These are phyloP conservation scores for Pulveroboletus ridleyi DNA, from an alignment of 1,284 basidiomycete species.

Conservation along the genomic window DNA sequence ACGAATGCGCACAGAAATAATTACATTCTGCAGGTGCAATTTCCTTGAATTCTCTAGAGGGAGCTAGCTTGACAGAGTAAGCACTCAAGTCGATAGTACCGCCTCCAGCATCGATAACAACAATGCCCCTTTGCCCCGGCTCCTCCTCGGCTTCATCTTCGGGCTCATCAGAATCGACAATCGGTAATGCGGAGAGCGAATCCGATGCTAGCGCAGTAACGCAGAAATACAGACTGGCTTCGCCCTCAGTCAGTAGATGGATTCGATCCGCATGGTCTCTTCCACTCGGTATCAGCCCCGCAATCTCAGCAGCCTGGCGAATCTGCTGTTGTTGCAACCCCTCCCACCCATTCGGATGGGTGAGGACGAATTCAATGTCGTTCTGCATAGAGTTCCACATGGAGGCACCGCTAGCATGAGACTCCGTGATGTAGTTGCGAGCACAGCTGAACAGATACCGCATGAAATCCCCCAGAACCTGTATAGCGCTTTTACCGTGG, in stretches of 20 bases:
- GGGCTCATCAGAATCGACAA: conserved; percentile 16
- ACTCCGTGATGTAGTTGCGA: conserved; percentile 51
- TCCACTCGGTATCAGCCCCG: conserved; percentile 36
- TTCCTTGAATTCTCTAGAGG: conserved; percentile 42
- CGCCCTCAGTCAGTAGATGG: conserved; percentile 55
- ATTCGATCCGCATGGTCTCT: conserved; percentile 38
- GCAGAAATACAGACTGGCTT: conserved; percentile 55
- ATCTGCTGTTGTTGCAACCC: conserved; percentile 46
- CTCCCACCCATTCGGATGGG: conserved; percentile 53
- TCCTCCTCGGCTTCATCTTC: conserved; percentile 23
- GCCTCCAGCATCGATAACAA: conserved; percentile 59
- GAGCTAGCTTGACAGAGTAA: conserved; percentile 43
- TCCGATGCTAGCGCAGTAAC: conserved; percentile 42
- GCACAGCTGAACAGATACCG: conserved; percentile 53
- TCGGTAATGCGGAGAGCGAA: conserved; percentile 23
- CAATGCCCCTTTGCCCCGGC: conserved; percentile 43
- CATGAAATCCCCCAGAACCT: conserved; percentile 59
- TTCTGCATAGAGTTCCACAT: conserved; percentile 44
- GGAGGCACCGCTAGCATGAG: conserved; percentile 46
- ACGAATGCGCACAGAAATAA: background rate
- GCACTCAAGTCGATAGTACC: conserved; percentile 63
- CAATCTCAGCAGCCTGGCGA: conserved; percentile 41
- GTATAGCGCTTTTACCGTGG: conserved; percentile 45
- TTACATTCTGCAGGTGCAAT: conserved; percentile 46
- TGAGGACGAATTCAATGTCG: conserved; percentile 43